Conservation (phyloP, 164 flowering plant species). For the Pachysandra terminalis region DNA sequence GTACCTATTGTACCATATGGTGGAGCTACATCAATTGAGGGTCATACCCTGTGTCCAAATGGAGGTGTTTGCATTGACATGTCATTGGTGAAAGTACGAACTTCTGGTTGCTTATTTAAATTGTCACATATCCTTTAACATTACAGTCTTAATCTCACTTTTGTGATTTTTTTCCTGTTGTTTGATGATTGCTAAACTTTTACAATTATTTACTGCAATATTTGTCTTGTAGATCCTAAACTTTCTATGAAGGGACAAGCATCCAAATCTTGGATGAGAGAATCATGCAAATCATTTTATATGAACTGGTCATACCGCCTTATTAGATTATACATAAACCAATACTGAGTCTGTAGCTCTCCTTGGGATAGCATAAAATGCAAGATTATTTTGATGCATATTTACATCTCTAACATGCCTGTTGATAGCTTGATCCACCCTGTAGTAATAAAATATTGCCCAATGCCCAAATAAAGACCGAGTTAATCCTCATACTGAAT, state of each 20-base stretch:
- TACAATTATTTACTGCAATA: neutral
- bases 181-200: neutral
- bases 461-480: no score
- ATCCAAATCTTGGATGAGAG: neutral
- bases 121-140: neutral
- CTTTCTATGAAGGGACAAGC: neutral
- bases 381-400: neutral
- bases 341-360: neutral
- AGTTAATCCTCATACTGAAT: no score
- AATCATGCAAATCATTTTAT: no score
- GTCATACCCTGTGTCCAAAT: constrained; percentile 86
- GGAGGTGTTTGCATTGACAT: constrained; percentile 97
- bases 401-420: neutral
- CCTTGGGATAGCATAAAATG: neutral
- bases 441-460: no score
- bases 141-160: neutral
- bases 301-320: no score
- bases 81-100: constrained; percentile 52
- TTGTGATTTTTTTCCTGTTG: neutral
- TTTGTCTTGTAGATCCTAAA: neutral
- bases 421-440: no score
- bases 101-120: neutral
- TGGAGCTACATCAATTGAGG: constrained; percentile 98
- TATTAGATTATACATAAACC: no score
- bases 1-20: constrained; percentile 96